Evolutionary conservation across 2,329 filamentous ascomycete species (phyloP), one percentile per base, ranked within the genome.

Genomic region (Phaeosphaeriaceae sp.): DNA sequence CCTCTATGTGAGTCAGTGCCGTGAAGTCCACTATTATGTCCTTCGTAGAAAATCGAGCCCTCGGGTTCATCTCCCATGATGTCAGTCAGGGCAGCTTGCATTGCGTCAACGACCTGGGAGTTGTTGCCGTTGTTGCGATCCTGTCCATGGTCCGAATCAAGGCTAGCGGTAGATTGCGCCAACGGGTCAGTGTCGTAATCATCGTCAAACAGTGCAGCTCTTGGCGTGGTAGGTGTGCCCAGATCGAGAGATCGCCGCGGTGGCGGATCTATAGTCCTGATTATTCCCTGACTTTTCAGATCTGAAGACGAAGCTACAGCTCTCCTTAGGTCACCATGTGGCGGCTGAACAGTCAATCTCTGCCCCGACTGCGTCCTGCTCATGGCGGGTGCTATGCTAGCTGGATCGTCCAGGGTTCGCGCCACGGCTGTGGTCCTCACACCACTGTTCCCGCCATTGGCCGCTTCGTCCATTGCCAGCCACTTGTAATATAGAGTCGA

Each of bases 401-500:
- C 52, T 3, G 67, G 54, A 24, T 69, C 62, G 20, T 75, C 73
- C 1, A 75, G 53, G 9, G 66, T 68, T 47, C 72, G 71, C 21
- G 69, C 66, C 10, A 73, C 67, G 7, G 60, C 60, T 22, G 61
- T 74, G 1, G 68, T 70, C 40, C 65, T 72, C 3, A 71, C 54
- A 36, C 69, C 58, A 45, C 66, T 73, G 15, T 65, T 65, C 7
- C 76, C 69, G 13, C 74, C 57, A 56, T 75, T 71, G 6, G 79
- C 76, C 27, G 79, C 78, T 77, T 97, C 93, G 70, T 96, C 92
- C 13, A 94, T 91, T 7, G 94, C 92, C 1, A 99, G 83, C 74
- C 93, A 97, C 76, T 99, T 99, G 82, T 95, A 98, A 75, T 93
- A 99, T 0, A 99, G 79, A 71, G 98, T 95, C 0, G 95, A 97